Base-by-base conservation (phyloP, 108 stramenopile species). In the Aurantiochytrium sp. region DNA sequence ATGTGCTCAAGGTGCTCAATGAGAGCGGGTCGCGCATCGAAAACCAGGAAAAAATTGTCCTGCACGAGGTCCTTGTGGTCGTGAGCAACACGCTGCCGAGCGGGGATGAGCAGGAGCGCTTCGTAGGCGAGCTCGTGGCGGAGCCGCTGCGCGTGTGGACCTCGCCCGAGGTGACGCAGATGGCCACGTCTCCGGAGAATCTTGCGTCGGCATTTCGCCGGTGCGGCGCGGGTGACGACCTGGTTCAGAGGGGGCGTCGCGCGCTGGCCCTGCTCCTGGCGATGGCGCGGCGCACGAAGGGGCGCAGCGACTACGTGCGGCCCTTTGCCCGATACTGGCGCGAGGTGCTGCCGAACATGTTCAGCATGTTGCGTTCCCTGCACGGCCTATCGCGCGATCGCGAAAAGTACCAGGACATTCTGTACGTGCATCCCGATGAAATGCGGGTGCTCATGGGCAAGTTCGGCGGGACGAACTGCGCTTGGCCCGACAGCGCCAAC, bases 91-190 rank as follows among this genome's bases (percentile, higher is more conserved):
- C 73, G 39, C 73, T 81, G 12, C 42, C 39, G 2, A 48, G 45
- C 45, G 4, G 42, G 10, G 42, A 81, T 6, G 73, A 41, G 27
- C 73, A 81, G 24, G 45, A 48, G 6, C 42, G 45, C 17, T 81
- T 81, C 32, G 45, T 81, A 12, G 42, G 45, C 6, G 73, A 81
- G 1, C 39, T 81, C 45, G 73, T 81, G n/a, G 39, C 73, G n/a
- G 19, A 81, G 4, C 73, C 73, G 10, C 73, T 81, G 73, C 73
- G 73, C n/a, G 45, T 27, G 27, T 81, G 73, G 73, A 81, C 73
- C 12, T 81, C 42, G 39, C 39, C 42, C 17, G 73, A 81, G 24
- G 30, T 81, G 42, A 81, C 73, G 2, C 73, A 81, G 32, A 48
- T 81, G 27, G 39, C 24, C 45, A 12, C 39, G 15, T 41, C 39